Evolutionary conservation across 805 yeast species (phyloP).

Genomic region (Torulaspora quercuum): DNA sequence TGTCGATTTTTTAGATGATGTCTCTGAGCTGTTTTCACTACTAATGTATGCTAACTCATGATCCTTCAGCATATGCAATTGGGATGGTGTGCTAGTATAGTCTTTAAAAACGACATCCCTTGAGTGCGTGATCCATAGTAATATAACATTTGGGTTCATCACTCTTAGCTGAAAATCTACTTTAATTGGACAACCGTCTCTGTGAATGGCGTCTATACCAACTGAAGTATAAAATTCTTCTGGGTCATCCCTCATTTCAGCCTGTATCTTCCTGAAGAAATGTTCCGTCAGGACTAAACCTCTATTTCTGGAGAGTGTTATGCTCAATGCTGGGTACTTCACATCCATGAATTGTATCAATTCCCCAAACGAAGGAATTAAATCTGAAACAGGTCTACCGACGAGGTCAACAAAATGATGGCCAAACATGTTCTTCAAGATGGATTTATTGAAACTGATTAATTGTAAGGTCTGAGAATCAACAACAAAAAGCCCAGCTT

Average conservation of each 20-base stretch:
- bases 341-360: slow-evolving; percentile 33
- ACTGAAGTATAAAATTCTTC: slow-evolving; percentile 57
- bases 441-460: slow-evolving; percentile 73
- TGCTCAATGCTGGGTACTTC: slow-evolving; percentile 41
- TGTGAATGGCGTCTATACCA: slow-evolving; percentile 66
- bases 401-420: slow-evolving; percentile 44
- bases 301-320: slow-evolving; percentile 39
- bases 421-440: slow-evolving; percentile 77
- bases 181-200: slow-evolving; percentile 61
- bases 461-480: slow-evolving; percentile 49
- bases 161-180: slow-evolving; percentile 82
- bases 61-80: slow-evolving; percentile 40
- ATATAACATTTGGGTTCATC: slow-evolving; percentile 51
- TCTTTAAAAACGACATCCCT: slow-evolving; percentile 42
- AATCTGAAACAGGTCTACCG: slow-evolving; percentile 48
- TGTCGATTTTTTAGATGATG: slow-evolving; percentile 30
- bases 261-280: slow-evolving; percentile 69
- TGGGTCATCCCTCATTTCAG: slow-evolving; percentile 42
- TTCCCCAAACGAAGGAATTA: slow-evolving; percentile 61
- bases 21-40: slow-evolving; percentile 28
- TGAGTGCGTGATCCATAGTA: slow-evolving; percentile 85
- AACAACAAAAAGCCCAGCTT: slow-evolving; percentile 79
- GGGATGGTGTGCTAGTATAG: slow-evolving; percentile 40
- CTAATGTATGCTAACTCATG: slow-evolving; percentile 34
- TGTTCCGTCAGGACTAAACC: slow-evolving; percentile 91